phyloP scores from a whole-genome alignment of 169 alveolate species.

The Ophryocystis elektroscirrha region DNA sequence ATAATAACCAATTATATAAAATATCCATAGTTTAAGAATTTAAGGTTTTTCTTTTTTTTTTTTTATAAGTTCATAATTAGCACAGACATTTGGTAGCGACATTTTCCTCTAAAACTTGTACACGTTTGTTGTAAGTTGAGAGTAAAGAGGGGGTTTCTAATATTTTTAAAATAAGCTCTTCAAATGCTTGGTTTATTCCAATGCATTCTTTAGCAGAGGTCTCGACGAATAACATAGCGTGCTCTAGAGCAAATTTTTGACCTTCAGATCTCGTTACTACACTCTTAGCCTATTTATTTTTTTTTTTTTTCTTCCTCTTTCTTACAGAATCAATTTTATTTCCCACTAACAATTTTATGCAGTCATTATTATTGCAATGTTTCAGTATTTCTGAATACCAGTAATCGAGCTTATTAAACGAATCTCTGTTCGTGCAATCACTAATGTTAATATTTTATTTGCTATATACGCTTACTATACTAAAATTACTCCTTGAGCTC shows the following conservation, averaged over 20 bases:
- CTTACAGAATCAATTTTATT: neutral
- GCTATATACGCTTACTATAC: conserved; percentile 6
- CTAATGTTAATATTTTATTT: no score
- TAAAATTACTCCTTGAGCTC: conserved; percentile 57
- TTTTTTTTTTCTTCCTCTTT: neutral
- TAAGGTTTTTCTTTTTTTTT: no score
- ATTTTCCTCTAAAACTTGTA: no score
- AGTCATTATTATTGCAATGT: neutral
- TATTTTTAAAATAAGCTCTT: neutral
- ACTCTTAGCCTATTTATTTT: no score
- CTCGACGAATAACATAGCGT: neutral
- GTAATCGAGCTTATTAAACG: neutral
- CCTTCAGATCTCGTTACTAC: neutral
- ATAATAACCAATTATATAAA: no score
- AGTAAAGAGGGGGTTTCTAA: no score
- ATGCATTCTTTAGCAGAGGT: neutral
- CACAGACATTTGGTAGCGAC: no score
- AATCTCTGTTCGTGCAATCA: neutral
- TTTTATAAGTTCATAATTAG: no score
- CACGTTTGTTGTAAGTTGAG: no score
- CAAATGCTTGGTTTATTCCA: neutral
- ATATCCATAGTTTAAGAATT: no score
- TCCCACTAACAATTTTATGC: neutral
- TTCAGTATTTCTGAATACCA: neutral
- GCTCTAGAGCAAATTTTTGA: neutral